phyloP scores from a whole-genome alignment of 2,329 filamentous ascomycete species.

The Rhynchosporium secalis region DNA sequence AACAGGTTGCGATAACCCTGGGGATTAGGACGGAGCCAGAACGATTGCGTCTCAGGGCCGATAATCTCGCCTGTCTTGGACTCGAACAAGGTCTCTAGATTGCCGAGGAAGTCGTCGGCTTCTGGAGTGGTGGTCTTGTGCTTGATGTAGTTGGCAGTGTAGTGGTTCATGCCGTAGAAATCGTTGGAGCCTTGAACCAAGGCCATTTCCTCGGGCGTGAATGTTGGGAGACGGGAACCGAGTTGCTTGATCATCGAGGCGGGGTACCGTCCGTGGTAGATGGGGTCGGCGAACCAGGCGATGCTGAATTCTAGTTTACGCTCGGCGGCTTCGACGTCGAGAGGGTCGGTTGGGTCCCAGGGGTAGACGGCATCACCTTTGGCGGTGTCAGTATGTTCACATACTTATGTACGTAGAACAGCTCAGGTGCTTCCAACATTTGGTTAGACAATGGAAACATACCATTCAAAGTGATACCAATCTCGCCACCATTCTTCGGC shows the following conservation, averaged over 20 bases:
- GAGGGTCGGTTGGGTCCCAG: conserved; percentile 75
- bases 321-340: conserved; percentile 72
- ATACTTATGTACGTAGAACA: no score
- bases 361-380: conserved; percentile 76
- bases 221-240: conserved; percentile 72
- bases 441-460: conserved; percentile 33
- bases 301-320: conserved; percentile 87
- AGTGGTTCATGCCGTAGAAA: conserved; percentile 95
- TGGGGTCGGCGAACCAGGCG: conserved; percentile 83
- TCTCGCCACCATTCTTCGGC: conserved; percentile 67
- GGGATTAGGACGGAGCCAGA: conserved; percentile 77
- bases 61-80: conserved; percentile 73
- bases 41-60: conserved; percentile 78
- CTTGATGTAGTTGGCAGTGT: conserved; percentile 84
- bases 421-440: not conserved
- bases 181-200: conserved; percentile 86
- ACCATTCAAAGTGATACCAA: conserved; percentile 86
- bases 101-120: conserved; percentile 69
- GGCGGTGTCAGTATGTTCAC: conserved; percentile 6
- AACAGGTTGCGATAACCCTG: conserved; percentile 76
- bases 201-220: conserved; percentile 68
- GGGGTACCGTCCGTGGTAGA: conserved; percentile 83
- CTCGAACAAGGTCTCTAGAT: conserved; percentile 70
- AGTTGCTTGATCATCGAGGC: conserved; percentile 81
- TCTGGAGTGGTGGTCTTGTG: conserved; percentile 63